phyloP scores from a whole-genome alignment of 176 grass and related monocot species.

The Oropetium thomaeum region DNA sequence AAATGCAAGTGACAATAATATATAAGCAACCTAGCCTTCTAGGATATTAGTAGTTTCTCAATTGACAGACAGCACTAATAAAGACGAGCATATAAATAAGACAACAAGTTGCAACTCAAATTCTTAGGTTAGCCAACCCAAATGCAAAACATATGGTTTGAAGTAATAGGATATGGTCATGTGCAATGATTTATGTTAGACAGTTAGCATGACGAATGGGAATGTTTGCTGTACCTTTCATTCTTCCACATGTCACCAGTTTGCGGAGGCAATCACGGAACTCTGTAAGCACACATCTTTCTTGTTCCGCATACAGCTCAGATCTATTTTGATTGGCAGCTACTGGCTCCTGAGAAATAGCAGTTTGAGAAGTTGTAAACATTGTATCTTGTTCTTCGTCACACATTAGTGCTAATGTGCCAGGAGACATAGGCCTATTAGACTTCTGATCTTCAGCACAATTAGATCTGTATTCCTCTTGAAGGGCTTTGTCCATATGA shows the following conservation, averaged over 20 bases:
- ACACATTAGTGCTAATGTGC: slow-evolving; percentile 85
- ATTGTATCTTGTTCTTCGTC: slow-evolving; percentile 81
- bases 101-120: not conserved
- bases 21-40: not conserved
- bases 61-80: not conserved
- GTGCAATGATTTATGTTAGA: slow-evolving; percentile 1
- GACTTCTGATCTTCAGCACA: slow-evolving; percentile 52
- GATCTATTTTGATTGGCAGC: slow-evolving; percentile 46
- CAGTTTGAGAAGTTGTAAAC: slow-evolving; percentile 51
- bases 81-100: not conserved
- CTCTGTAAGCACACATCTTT: slow-evolving; percentile 71
- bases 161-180: not conserved
- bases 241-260: slow-evolving; percentile 61
- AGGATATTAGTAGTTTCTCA: not conserved
- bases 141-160: not conserved
- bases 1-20: slow-evolving; percentile 2
- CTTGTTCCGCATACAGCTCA: slow-evolving; percentile 75
- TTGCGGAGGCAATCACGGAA: slow-evolving; percentile 78
- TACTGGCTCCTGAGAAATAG: slow-evolving; percentile 23
- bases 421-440: slow-evolving; percentile 81
- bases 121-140: not conserved
- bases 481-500: slow-evolving; percentile 29
- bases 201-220: slow-evolving; percentile 13
- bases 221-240: slow-evolving; percentile 69
- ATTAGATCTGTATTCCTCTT: slow-evolving; percentile 56